A percentile compares a stretch with the other conserved stretches of the same genome.
Conservation (phyloP, 495 filamentous ascomycete species). For the Aspergillus cavernicola region DNA sequence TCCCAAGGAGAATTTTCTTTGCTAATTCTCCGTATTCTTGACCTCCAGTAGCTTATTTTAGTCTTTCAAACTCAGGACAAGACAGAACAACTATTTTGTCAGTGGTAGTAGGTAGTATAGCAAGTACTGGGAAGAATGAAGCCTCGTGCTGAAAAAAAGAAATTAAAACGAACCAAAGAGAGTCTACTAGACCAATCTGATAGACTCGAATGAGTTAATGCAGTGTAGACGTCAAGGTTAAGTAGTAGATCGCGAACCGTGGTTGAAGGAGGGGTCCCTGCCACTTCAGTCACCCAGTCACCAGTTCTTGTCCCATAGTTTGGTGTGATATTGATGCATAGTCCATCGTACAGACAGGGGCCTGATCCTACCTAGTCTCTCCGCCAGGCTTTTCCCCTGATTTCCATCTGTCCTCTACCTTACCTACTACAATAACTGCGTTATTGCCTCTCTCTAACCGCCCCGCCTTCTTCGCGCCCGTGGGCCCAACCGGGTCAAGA, state of each 20-base stretch:
- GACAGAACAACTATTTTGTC: no score
- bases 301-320: conserved; percentile 1
- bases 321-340: background rate
- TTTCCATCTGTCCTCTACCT: background rate
- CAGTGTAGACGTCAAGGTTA: conserved; percentile 1
- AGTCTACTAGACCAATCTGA: no score
- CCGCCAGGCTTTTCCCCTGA: conserved; percentile 11
- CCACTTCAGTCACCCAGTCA: background rate
- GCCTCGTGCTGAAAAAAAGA: no score
- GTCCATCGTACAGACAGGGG: background rate
- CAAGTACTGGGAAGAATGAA: no score
- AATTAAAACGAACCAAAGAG: no score
- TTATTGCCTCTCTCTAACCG: conserved; percentile 14
- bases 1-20: conserved; percentile 1
- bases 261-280: conserved; percentile 10
- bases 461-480: conserved; percentile 23
- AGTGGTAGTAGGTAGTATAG: no score
- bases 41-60: background rate
- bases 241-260: conserved; percentile 8
- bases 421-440: background rate
- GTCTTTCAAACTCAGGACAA: no score
- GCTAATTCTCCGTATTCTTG: background rate
- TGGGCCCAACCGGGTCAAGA: conserved; percentile 28
- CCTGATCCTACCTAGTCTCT: background rate
- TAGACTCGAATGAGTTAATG: no score